These are phyloP conservation scores for Hirsutella rhossiliensis DNA, from an alignment of 2,329 filamentous ascomycete species.

Conservation along the genomic window DNA sequence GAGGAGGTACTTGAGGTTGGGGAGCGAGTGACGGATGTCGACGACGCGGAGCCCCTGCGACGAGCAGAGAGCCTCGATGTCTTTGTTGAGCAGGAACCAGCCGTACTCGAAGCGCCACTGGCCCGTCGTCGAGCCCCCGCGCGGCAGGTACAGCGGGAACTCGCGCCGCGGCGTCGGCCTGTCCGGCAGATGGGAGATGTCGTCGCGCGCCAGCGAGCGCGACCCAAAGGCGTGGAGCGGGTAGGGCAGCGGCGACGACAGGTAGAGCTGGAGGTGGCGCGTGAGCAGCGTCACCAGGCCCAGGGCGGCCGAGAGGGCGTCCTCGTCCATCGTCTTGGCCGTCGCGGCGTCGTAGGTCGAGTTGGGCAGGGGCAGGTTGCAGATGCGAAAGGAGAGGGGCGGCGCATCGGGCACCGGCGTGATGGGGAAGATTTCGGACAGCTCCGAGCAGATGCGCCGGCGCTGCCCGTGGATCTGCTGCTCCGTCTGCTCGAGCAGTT, in stretches of 20 bases:
- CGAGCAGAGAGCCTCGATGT: constrained; percentile 62
- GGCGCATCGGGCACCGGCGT: constrained; percentile 42
- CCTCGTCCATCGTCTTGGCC: constrained; percentile 43
- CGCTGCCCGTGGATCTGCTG: constrained; percentile 74
- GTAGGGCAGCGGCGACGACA: constrained; percentile 70
- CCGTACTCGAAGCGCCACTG: constrained; percentile 92
- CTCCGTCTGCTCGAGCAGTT: constrained; percentile 41
- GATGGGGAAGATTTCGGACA: constrained; percentile 71
- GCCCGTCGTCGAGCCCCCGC: constrained; percentile 50
- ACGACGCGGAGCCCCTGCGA: constrained; percentile 65
- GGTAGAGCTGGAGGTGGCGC: constrained; percentile 68
- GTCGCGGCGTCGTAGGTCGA: constrained; percentile 51
- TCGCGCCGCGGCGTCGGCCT: constrained; percentile 43
- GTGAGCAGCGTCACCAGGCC: constrained; percentile 70
- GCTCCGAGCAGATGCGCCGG: constrained; percentile 75
- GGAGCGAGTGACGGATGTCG: constrained; percentile 83
- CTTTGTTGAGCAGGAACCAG: constrained; percentile 92
- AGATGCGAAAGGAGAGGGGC: constrained; percentile 74
- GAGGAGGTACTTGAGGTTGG: constrained; percentile 85
- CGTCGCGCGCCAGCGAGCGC: constrained; percentile 62
- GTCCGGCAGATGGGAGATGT: constrained; percentile 47
- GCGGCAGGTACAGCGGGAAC: constrained; percentile 66
- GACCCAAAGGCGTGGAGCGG: constrained; percentile 62
- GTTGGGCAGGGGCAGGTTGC: constrained; percentile 67
- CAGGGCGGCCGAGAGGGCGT: constrained; percentile 67